Evolutionary conservation across 371 early-diverging fungal species (phyloP).

Genomic region (Mortierella sp.): DNA sequence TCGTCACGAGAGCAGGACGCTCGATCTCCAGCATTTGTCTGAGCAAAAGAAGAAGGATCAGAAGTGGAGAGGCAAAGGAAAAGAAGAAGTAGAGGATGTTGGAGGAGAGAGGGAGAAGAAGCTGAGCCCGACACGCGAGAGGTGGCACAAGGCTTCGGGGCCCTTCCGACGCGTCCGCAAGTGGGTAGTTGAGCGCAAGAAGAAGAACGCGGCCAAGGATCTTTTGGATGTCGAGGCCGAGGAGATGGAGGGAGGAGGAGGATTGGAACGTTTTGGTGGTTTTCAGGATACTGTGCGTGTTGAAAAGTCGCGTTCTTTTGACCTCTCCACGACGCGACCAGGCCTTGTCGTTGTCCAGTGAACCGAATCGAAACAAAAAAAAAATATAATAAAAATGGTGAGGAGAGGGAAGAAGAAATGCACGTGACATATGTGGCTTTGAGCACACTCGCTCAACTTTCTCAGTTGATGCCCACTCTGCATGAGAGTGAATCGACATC

Average conservation of each 20-base stretch:
- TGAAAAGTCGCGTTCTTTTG: background rate
- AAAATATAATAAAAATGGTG: too few species aligned
- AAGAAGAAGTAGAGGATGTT: background rate
- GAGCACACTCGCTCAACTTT: too few species aligned
- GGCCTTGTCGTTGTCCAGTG: background rate
- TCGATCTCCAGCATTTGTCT: background rate
- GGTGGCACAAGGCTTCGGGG: background rate
- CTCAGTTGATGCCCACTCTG: too few species aligned
- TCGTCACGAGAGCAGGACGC: background rate
- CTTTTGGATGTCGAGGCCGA: background rate
- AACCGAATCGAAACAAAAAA: background rate
- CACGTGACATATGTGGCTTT: too few species aligned
- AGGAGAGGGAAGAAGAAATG: too few species aligned
- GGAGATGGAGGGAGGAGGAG: background rate
- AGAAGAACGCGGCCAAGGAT: background rate
- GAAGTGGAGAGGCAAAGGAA: background rate
- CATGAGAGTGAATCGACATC: too few species aligned
- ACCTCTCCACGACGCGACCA: background rate
- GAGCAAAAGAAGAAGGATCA: background rate
- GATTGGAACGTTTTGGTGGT: background rate
- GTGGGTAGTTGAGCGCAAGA: slow-evolving; percentile 3
- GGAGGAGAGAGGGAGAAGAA: background rate
- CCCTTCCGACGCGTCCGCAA: background rate
- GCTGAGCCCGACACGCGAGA: background rate
- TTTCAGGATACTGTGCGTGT: background rate